Evolutionary conservation across 75 land plant species (phyloP).

Genomic region (Ceratopteris richardii): DNA sequence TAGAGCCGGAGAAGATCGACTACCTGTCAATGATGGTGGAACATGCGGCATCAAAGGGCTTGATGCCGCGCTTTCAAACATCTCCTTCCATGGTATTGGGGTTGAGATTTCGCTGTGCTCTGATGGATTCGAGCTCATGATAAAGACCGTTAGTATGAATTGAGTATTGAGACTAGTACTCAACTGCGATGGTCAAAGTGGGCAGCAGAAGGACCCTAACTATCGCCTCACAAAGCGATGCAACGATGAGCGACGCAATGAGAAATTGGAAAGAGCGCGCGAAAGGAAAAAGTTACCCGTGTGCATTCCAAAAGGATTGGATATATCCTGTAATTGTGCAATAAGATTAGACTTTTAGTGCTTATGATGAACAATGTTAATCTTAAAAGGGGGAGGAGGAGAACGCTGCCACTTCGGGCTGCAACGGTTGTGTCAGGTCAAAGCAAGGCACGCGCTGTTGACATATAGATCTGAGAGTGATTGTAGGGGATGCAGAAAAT

Average conservation of each 20-base stretch:
- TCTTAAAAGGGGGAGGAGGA: too few relatives aligned
- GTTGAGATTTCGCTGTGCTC: background rate
- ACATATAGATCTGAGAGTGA: too few relatives aligned
- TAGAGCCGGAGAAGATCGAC: background rate
- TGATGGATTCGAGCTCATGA: background rate
- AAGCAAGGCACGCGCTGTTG: too few relatives aligned
- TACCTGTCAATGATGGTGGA: background rate
- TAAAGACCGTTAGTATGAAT: background rate
- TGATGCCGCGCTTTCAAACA: constrained; percentile 6
- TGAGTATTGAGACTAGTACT: background rate
- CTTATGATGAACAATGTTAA: too few relatives aligned
- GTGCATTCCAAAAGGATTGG: too few relatives aligned
- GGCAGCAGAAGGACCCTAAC: background rate
- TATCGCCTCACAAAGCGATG: background rate
- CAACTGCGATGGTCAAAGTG: background rate
- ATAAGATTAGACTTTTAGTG: too few relatives aligned
- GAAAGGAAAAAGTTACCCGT: too few relatives aligned
- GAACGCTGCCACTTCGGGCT: too few relatives aligned
- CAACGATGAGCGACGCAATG: background rate
- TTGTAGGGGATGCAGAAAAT: too few relatives aligned
- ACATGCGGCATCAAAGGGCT: constrained; percentile 4
- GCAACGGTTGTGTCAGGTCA: too few relatives aligned
- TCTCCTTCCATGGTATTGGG: constrained; percentile 8
- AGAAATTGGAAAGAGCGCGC: too few relatives aligned
- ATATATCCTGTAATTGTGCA: too few relatives aligned